Evolutionary conservation across 2,329 filamentous ascomycete species (phyloP), one percentile per base, ranked within the genome.

Genomic region (Hypoxylon rubiginosum): DNA sequence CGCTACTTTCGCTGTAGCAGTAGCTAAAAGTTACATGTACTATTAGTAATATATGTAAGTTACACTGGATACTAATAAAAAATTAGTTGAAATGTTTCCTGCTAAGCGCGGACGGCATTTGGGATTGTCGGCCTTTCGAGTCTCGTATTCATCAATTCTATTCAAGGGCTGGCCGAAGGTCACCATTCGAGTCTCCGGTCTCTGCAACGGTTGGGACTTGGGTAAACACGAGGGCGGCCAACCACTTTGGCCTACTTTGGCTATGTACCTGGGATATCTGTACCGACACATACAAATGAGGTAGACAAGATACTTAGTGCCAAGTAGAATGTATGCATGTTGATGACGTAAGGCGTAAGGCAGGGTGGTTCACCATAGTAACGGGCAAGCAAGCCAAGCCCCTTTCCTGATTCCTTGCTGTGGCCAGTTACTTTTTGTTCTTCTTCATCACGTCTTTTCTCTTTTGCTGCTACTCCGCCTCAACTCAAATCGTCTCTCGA

Each of bases 101-200:
- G 52, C 24, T 63, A 66, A 46, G 66, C 56, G 59, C 63, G 57
- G 59, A 53, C 41, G 57, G 36, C 24, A 51, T 24, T 39, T 59
- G 34, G 30, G 58, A 51, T 61, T 46, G 41, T 67, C 28, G 34
- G 54, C 19, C 8, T 56, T 48, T 48, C 30, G 39, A 49, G 49
- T 28, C 52, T 69, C 67, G 67, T 69, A 69, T 69, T 67, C 57
- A 56, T 67, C 57, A 56, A 64, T 67, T 60, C 67, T 48, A 49
- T 63, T 57, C 57, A 58, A 52, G 50, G 66, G 57, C 56, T 56
- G 39, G 53, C 26, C 57, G 19, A 60, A 46, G 58, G 52, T 58
- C 49, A 21, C 54, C 41, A 21, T n/a, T 50, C 26, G 26, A 50
- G 26, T 17, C 15, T 58, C 43, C 36, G 62, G 54, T 63, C 19